Evolutionary conservation across 805 yeast genomes (phyloP), one percentile per base, ranked within the genome.

Genomic region (Hanseniaspora hatyaiensis): DNA sequence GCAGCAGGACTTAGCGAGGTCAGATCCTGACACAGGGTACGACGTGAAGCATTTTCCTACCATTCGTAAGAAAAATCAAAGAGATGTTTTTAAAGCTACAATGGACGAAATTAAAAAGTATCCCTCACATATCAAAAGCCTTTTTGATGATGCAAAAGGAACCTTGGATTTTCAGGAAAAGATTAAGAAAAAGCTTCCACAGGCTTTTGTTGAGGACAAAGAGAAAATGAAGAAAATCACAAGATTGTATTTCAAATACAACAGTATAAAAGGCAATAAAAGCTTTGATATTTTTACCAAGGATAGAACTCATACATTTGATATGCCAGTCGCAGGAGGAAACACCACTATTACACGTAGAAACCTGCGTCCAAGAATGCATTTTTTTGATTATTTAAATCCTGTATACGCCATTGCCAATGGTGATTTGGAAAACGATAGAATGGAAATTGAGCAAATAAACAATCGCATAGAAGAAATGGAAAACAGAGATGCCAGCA

Each of bases 161-260:
- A 9, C 36, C 12, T 13, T 19, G 6, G 26, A 26, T 8, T 48
- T 48, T 32, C 33, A 36, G 22, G 18, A 30, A 8, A 15, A 30
- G 9, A 26, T 48, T 8, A 24, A 30, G 6, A 36, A 23, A n/a
- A 28, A 6, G n/a, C 9, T 48, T 5, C 50, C 50, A 1, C 8
- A 16, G 3, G 50, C 16, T 6, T 45, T 38, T 12, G 23, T 18
- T 12, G 18, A 22, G 19, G 18, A 37, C 15, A 26, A 24, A 18
- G 46, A 40, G 4, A 34, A 36, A 11, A 22, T 40, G 22, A 24
- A 20, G 11, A 34, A 47, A 12, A 33, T 47, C 13, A 36, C 19
- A 9, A 47, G 42, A 15, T n/a, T 47, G 23, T 47, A 40, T 30
- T 32, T 47, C 15, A 32, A 36, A 22, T 47, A 34, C n/a, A 33